Evolutionary conservation across 2,329 filamentous ascomycete genomes (phyloP), one percentile per base, ranked within the genome.

Genomic region (Didymella exigua): DNA sequence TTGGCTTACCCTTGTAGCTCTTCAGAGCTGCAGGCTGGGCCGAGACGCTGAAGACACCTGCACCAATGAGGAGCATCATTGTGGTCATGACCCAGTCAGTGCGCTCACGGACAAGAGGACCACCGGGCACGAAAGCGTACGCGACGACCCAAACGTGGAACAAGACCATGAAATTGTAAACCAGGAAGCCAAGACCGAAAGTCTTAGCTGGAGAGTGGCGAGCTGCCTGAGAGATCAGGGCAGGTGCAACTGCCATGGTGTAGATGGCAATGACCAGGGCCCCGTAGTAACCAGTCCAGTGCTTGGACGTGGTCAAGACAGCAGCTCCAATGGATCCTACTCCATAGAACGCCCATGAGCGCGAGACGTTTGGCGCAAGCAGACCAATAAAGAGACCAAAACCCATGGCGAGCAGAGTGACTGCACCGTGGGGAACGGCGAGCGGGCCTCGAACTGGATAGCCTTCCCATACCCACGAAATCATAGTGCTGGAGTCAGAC

Each of bases 121-220:
- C 95, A 46, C 95, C 95, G 2, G 95, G 95, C 3, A 99, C 95
- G 66, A 99, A 99, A 11, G 95, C 95, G 69, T 99, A 99, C 2
- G 95, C 95, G 10, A 99, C 95, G 30, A 97, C 90, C 95, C 95
- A 99, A 50, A 97, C 92, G 71, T 98, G 93, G 81, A 96, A 96
- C n/a, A 99, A 84, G 4, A 97, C 88, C 78, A 98, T 79, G 67
- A 98, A 83, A 76, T 98, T 96, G 80, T 98, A 99, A 43, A 96
- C 75, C 47, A 97, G 78, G 78, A 96, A 97, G 4, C 90, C 93
- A 13, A 96, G 73, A 2, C 93, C 95, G 71, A 99, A 99, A 0
- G 90, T 91, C 23, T 82, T 82, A 5, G 87, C 90, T 0, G 92
- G 92, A 46, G 82, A 88, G 72, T 90, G 89, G 69, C 88, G 88